These are phyloP conservation scores for Zasmidium angulare DNA, from an alignment of 2,329 filamentous ascomycete species.

Conservation along the genomic window DNA sequence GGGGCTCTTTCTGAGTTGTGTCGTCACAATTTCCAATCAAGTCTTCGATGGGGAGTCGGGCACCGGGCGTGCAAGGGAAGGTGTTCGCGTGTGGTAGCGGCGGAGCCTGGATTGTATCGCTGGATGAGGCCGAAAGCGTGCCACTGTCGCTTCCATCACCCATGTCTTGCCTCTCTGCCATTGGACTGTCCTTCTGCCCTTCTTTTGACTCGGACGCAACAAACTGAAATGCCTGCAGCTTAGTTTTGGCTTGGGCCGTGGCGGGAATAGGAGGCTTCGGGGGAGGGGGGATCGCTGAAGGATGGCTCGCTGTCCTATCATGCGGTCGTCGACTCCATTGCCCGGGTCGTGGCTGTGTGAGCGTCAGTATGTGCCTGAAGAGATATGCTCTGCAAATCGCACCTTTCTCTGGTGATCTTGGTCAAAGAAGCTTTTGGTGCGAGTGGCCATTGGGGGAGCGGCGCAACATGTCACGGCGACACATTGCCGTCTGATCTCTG, in stretches of 20 bases:
- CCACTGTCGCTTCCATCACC: constrained; percentile 2
- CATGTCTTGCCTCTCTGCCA: constrained; percentile 44
- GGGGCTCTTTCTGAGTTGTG: constrained; percentile 45
- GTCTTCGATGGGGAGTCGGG: constrained; percentile 59
- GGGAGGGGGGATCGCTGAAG: constrained; percentile 26
- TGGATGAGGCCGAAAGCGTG: not conserved
- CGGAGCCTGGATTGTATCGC: constrained; percentile 20
- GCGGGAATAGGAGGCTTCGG: constrained; percentile 48
- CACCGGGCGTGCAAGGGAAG: constrained; percentile 59
- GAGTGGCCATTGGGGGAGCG: constrained; percentile 26
- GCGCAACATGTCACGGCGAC: not conserved
- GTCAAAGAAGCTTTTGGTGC: constrained; percentile 55
- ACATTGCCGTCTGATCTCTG: not conserved
- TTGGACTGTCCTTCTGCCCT: not conserved
- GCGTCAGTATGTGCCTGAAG: constrained; percentile 7
- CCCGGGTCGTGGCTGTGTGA: constrained; percentile 22
- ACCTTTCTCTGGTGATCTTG: constrained; percentile 46
- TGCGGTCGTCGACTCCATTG: constrained; percentile 26
- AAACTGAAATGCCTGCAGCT: constrained; percentile 57
- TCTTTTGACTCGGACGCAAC: constrained; percentile 35
- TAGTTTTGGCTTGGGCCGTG: constrained; percentile 54
- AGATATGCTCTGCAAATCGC: not conserved
- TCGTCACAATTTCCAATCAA: constrained; percentile 63
- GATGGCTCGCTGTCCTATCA: constrained; percentile 20
- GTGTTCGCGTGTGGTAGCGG: constrained; percentile 33